Percentiles rank a stretch among this genome's conserved stretches.
These are phyloP conservation scores for Ceratobasidium sp. DNA, from an alignment of 1,284 basidiomycete species.

Conservation along the genomic window DNA sequence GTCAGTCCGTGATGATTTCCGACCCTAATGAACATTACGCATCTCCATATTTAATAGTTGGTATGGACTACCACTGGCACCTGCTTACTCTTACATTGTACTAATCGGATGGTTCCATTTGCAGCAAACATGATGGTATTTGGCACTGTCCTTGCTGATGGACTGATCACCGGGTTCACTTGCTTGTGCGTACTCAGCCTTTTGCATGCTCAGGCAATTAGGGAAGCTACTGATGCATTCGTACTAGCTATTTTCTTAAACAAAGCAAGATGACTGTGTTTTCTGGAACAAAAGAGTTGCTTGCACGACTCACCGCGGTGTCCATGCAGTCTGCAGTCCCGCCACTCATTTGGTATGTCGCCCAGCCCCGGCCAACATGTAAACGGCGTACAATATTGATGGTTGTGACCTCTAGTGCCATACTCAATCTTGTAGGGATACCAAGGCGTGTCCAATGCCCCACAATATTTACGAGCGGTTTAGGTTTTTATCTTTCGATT, in stretches of 20 bases:
- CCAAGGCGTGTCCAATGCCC: not conserved
- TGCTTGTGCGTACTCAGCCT: not conserved
- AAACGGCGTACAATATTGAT: not conserved
- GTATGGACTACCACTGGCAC: not conserved
- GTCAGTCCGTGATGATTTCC: not conserved
- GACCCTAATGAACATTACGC: not conserved
- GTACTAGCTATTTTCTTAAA: constrained; percentile 25
- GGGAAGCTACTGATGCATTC: not conserved
- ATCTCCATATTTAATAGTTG: not conserved
- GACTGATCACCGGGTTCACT: no score
- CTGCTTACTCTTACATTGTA: not conserved
- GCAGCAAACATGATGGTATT: constrained; percentile 31
- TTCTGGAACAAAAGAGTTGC: constrained; percentile 13
- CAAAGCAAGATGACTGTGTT: constrained; percentile 7
- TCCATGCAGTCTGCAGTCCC: no score
- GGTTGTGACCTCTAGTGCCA: not conserved
- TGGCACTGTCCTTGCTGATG: constrained; percentile 35
- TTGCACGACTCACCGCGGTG: constrained; percentile 16
- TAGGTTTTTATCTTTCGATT: constrained; percentile 30
- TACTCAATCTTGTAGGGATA: constrained; percentile 15
- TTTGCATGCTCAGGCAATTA: not conserved
- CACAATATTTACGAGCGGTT: not conserved
- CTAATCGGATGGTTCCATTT: not conserved
- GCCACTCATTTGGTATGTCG: constrained; percentile 26
- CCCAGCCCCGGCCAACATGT: not conserved